Conservation (phyloP, 1,284 basidiomycete genomes). For the Pseudozyma pruni region DNA sequence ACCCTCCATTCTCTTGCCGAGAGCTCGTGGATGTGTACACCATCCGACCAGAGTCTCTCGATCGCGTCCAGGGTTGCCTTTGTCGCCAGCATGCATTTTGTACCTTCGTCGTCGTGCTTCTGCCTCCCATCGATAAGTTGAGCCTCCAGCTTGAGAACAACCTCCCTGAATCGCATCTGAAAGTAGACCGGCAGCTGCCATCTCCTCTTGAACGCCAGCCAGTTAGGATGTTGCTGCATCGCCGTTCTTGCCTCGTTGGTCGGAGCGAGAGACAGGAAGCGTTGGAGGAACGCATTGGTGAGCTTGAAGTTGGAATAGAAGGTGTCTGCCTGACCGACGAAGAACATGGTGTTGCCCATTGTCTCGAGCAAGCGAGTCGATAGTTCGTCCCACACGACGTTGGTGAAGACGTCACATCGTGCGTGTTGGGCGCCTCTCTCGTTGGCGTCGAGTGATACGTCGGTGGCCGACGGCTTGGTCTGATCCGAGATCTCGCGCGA, state of each 20-base stretch:
- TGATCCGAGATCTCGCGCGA: conserved; percentile 72
- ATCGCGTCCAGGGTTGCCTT: conserved; percentile 42
- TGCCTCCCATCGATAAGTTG: conserved; percentile 6
- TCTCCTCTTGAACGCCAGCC: conserved; percentile 78
- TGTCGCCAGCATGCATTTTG: conserved; percentile 24
- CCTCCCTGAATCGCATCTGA: conserved; percentile 96
- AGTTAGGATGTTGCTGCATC: conserved; percentile 75
- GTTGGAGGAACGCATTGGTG: conserved; percentile 84
- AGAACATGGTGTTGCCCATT: conserved; percentile 79
- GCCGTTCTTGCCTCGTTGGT: conserved; percentile 69
- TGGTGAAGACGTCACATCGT: conserved; percentile 66
- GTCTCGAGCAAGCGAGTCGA: conserved; percentile 82
- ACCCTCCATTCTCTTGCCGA: conserved; percentile 60
- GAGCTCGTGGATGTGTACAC: conserved; percentile 53
- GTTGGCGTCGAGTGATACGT: not conserved
- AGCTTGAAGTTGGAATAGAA: conserved; percentile 84
- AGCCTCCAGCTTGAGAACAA: conserved; percentile 71
- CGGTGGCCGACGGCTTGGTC: not conserved
- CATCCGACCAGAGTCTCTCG: conserved; percentile 45
- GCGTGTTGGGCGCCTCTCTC: not conserved
- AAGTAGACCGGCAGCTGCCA: conserved; percentile 98
- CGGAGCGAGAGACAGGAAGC: conserved; percentile 83
- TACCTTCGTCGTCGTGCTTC: not conserved
- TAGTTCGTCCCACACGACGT: conserved; percentile 87
- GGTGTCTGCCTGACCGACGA: conserved; percentile 87